Percentiles rank a stretch among this genome's conserved stretches.
Evolutionary conservation across 176 grass and related monocot species (phyloP).

Genomic region (Carex parvula): DNA sequence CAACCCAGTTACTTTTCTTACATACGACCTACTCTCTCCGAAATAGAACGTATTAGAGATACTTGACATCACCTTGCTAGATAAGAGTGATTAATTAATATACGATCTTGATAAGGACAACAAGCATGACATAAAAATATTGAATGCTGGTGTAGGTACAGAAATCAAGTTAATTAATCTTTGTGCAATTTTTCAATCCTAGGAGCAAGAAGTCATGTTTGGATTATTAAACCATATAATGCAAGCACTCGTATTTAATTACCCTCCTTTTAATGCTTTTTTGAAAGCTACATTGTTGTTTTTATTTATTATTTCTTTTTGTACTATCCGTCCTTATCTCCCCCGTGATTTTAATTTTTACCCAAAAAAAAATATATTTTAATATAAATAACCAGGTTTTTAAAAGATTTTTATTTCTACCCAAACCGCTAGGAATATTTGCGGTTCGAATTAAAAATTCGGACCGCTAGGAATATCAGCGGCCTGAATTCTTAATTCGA

Average conservation of each 20-base stretch:
- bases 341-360: too few species aligned
- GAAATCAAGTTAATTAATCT: slow-evolving; percentile 2
- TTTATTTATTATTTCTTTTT: neutral
- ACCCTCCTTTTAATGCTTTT: slow-evolving; percentile 4
- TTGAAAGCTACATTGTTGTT: slow-evolving; percentile 9
- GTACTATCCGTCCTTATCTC: neutral
- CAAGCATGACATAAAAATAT: neutral
- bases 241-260: neutral
- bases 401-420: too few species aligned
- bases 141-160: neutral
- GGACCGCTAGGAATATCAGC: too few species aligned
- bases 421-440: too few species aligned
- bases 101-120: neutral
- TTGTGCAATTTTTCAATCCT: neutral
- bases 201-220: slow-evolving; percentile 1
- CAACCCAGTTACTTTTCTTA: too few species aligned
- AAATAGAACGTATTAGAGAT: too few species aligned
- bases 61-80: neutral
- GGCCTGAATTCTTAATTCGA: too few species aligned
- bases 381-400: too few species aligned
- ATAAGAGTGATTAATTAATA: slow-evolving; percentile 1
- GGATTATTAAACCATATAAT: slow-evolving; percentile 6
- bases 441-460: too few species aligned
- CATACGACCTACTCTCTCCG: too few species aligned
- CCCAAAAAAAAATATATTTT: too few species aligned